Base-by-base conservation (phyloP, 1,139 yeast genomes). In the Pichia cactophila region DNA sequence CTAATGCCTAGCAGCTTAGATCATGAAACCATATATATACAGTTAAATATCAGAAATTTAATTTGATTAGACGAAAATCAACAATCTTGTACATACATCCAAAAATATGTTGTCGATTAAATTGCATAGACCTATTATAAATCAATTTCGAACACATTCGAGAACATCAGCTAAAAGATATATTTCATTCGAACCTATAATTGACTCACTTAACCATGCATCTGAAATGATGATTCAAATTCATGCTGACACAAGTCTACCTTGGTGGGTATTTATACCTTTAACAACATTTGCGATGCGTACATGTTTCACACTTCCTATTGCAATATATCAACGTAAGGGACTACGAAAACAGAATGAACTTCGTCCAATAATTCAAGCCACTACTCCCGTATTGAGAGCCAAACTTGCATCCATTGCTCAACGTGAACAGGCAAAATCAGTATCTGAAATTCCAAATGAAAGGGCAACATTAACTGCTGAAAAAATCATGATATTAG, bases 201-300 rank as follows among this genome's bases (percentile, higher is more conserved):
- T 49, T 5, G 56, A 53, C 41, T 7, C 50, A 8, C 29, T 56
- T 6, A 43, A 53, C 12, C 53, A 48, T 29, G 65, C 64, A 1
- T 53, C 64, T 2, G 57, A 56, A 16, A 44, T 49, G 37, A 59
- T 81, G 16, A 77, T 76, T 50, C 54, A 71, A 0, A 50, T 78
- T 1, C 90, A 84, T 62, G 67, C 73, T 11, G 57, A 63, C 17
- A 66, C 85, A 0, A 86, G 87, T 1, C 60, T 88, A 7, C 87
- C 95, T 11, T 90, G 97, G 96, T 81, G 88, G 74, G 78, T 78
- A 0, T 67, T 89, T 40, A 83, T 90, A 10, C 97, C 97, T 0
- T 41, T 81, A 20, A 69, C 87, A 0, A 87, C 97, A 0, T 64
- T 88, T 33, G 69, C 80, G 0, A 64, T 89, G 29, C 73, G 97